Conservation (phyloP, 768 basidiomycete genomes). For the Mycena filopes region DNA sequence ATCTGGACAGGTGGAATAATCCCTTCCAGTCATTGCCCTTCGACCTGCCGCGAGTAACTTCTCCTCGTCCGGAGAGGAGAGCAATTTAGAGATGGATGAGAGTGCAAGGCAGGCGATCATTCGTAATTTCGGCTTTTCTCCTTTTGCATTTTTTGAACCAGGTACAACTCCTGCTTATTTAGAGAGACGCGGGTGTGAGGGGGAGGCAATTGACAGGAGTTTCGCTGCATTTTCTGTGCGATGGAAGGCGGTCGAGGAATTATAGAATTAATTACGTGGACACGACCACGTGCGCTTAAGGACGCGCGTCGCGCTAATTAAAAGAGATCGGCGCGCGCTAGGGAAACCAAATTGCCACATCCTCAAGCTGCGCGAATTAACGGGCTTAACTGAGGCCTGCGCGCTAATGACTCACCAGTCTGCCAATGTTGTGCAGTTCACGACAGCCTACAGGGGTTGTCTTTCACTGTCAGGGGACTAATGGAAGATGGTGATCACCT, state of each 20-base stretch:
- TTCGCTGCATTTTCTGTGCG: too few relatives aligned
- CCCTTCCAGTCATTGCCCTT: too few relatives aligned
- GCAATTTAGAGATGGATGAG: slow-evolving; percentile 19
- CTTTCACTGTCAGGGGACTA: slow-evolving; percentile 1
- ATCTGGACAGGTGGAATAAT: too few relatives aligned
- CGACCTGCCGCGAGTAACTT: too few relatives aligned
- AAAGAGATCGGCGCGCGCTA: too few relatives aligned
- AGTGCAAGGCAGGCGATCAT: neutral
- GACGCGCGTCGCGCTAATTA: too few relatives aligned
- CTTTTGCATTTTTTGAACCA: slow-evolving; percentile 4
- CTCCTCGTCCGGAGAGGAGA: too few relatives aligned
- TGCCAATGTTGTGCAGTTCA: slow-evolving; percentile 9
- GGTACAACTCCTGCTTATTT: slow-evolving; percentile 4
- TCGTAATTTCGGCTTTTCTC: neutral
- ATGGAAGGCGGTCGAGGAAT: too few relatives aligned
- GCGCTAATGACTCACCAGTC: neutral
- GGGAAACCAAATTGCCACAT: too few relatives aligned
- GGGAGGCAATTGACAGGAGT: neutral
- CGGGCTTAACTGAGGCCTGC: neutral
- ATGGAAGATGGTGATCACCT: neutral
- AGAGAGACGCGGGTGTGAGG: neutral
- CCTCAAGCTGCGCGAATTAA: too few relatives aligned
- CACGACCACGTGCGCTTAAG: too few relatives aligned
- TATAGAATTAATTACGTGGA: too few relatives aligned
- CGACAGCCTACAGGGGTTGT: slow-evolving; percentile 22